Evolutionary conservation across 352 stramenopile genomes (phyloP).

Genomic region (Pythium dissimile): DNA sequence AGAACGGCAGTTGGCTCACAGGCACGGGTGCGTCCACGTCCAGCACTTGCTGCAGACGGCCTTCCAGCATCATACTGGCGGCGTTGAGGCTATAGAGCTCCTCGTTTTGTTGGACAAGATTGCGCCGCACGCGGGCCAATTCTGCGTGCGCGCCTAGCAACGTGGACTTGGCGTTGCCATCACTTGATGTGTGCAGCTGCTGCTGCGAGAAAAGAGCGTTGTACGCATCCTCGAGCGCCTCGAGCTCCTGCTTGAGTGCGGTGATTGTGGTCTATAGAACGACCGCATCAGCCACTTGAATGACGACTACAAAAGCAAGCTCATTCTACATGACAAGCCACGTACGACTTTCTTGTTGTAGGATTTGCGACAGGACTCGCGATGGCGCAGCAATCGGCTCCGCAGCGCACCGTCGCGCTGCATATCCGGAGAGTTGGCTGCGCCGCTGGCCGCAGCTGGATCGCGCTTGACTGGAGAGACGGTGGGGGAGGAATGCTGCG

Average conservation of each 20-base stretch:
- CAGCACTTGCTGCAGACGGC: constrained; percentile 14
- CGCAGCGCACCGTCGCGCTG: neutral
- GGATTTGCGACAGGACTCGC: constrained; percentile 14
- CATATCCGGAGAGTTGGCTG: neutral
- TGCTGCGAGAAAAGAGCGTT: constrained; percentile 1
- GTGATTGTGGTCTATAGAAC: constrained; percentile 1
- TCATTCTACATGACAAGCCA: neutral
- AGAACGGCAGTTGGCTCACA: neutral
- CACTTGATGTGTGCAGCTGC: neutral
- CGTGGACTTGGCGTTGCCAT: neutral
- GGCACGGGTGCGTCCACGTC: constrained; percentile 5
- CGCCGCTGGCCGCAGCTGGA: neutral
- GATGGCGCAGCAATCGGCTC: constrained; percentile 10
- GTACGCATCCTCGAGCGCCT: constrained; percentile 2
- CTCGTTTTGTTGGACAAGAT: constrained; percentile 15
- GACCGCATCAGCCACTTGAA: neutral
- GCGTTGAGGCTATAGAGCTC: constrained; percentile 9
- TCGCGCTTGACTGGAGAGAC: neutral
- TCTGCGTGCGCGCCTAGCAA: constrained; percentile 3
- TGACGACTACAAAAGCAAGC: neutral
- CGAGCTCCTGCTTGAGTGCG: constrained; percentile 5
- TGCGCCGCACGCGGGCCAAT: neutral
- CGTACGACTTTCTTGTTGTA: constrained; percentile 20
- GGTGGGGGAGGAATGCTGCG: too few relatives aligned
- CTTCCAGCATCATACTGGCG: constrained; percentile 11